Evolutionary conservation across 441 rosid genomes (phyloP), one percentile per base, ranked within the genome.

Genomic region (Populus hybrid): DNA sequence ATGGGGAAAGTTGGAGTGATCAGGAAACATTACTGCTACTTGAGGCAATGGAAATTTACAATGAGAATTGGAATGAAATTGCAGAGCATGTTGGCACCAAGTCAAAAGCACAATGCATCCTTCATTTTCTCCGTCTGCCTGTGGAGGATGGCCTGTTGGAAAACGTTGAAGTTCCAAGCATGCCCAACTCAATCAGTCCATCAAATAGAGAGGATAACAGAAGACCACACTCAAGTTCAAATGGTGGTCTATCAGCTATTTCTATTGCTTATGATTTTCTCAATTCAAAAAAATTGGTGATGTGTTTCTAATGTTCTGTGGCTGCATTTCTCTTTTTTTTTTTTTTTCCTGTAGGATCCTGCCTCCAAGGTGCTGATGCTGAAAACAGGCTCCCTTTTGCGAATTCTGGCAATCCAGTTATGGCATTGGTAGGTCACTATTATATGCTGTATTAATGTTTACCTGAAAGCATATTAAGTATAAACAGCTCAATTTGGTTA

Each of bases 91-190:
- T 94, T 72, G 94, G 95, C 81, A 75, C 94, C 82, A 94, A 92
- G 82, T 87, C 97, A 82, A 94, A 94, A 88, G 96, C 99, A 34
- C 99, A 94, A 80, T 94, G 99, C 82, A 91, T 93, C 79, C 95
- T 90, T 81, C 98, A 93, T 85, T 94, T 94, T 83, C 90, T 94
- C 12, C 93, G 94, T 59, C 81, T 94, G 75, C 95, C 99, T 50
- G 86, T 91, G 86, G 95, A 91, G 88, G 89, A 91, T 85, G 93
- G 94, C 81, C 80, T 91, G 59, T 80, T 95, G 87, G 98, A 93
- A 79, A 91, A 86, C 67, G 86, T 95, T 73, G 97, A 93, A 72
- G 89, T 93, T 82, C 94, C 97, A 74, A 83, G 76, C 61, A 20
- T 77, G 70, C 77, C 91, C 67, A 74, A 83, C 64, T 80, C 88